These are phyloP conservation scores for Ogataea glucozyma DNA, from an alignment of 805 yeast species.

Conservation along the genomic window DNA sequence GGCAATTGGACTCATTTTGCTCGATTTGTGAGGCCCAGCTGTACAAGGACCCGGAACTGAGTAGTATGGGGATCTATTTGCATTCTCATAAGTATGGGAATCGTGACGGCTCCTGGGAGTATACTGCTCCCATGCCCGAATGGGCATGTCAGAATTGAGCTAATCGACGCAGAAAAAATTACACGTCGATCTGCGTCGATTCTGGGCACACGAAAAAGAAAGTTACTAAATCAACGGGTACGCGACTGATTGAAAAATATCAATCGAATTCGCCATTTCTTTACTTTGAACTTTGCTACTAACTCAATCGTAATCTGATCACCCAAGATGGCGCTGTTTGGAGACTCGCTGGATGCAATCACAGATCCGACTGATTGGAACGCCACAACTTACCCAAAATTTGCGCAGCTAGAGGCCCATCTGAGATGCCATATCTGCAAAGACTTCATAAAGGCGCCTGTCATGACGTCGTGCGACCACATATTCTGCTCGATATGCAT, in stretches of 20 bases:
- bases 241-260: too few relatives aligned
- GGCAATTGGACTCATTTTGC: constrained; percentile 29
- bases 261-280: too few relatives aligned
- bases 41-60: constrained; percentile 32
- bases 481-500: constrained; percentile 89
- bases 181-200: too few relatives aligned
- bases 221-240: too few relatives aligned
- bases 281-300: background rate
- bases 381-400: constrained; percentile 51
- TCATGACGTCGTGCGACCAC: constrained; percentile 82
- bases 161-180: constrained; percentile 1
- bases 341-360: constrained; percentile 32
- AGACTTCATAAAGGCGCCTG: constrained; percentile 77
- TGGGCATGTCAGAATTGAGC: constrained; percentile 4
- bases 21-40: constrained; percentile 36
- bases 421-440: constrained; percentile 87
- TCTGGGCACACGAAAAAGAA: too few relatives aligned
- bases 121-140: constrained; percentile 33
- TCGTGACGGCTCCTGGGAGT: constrained; percentile 32
- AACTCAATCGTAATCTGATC: background rate
- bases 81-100: constrained; percentile 44
- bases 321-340: constrained; percentile 17
- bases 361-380: constrained; percentile 78
- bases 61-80: constrained; percentile 41
- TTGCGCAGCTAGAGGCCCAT: constrained; percentile 65